Conservation (phyloP, 2,329 filamentous ascomycete species). For the Neofusicoccum umdonicola region DNA sequence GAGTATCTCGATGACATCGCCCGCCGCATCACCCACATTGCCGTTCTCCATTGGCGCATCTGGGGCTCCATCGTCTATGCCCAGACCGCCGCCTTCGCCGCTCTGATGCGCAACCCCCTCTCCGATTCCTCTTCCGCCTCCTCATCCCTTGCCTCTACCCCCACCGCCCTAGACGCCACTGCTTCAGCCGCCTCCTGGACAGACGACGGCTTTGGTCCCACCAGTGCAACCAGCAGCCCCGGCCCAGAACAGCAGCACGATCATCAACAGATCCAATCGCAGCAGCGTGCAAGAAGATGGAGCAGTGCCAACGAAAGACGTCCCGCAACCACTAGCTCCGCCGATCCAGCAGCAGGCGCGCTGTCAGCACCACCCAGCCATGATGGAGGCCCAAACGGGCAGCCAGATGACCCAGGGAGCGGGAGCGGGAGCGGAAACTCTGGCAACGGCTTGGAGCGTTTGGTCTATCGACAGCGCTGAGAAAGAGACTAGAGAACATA, state of each 20-base stretch:
- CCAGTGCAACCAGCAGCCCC: background rate
- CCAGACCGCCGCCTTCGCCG: slow-evolving; percentile 11
- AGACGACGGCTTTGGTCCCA: background rate
- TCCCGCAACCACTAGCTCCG: background rate
- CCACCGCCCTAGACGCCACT: background rate
- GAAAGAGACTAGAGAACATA: background rate
- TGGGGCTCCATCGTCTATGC: slow-evolving; percentile 76
- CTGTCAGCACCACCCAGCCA: background rate
- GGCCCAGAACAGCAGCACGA: slow-evolving; percentile 1
- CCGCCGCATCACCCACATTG: slow-evolving; percentile 76
- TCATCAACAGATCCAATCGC: background rate
- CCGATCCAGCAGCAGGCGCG: background rate
- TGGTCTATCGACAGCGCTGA: slow-evolving; percentile 13
- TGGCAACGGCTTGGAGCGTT: background rate
- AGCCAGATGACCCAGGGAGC: background rate
- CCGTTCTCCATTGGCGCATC: slow-evolving; percentile 84
- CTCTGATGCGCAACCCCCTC: slow-evolving; percentile 10
- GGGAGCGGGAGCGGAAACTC: background rate
- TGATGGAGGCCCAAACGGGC: background rate
- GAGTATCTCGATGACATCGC: slow-evolving; percentile 63
- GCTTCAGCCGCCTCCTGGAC: slow-evolving; percentile 9
- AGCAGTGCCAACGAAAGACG: slow-evolving; percentile 12
- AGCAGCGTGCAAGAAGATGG: slow-evolving; percentile 6
- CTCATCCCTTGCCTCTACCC: background rate
- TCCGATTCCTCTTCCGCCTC: background rate